Evolutionary conservation across 257 asterid genomes (phyloP).

Genomic region (Craterostigma plantagineum): DNA sequence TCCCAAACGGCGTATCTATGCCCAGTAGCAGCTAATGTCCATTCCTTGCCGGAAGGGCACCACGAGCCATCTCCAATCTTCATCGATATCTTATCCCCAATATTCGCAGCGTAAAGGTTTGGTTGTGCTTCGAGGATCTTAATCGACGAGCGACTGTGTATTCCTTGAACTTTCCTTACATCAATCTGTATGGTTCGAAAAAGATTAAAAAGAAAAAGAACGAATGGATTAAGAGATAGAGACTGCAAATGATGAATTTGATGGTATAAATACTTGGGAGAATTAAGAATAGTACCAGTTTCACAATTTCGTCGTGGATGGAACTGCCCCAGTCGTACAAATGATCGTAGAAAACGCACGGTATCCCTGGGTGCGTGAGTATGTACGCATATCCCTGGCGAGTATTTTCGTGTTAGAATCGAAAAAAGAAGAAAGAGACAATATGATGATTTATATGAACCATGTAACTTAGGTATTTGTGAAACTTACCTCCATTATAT

Average conservation of each 20-base stretch:
- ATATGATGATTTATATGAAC: conserved; percentile 1
- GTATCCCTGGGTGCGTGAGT: conserved; percentile 86
- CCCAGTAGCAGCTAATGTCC: conserved; percentile 73
- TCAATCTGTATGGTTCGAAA: conserved; percentile 34
- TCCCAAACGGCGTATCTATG: conserved; percentile 78
- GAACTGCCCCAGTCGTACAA: conserved; percentile 62
- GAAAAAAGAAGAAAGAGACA: not conserved
- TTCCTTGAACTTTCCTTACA: conserved; percentile 43
- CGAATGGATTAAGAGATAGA: not conserved
- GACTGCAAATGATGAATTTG: not conserved
- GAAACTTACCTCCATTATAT: conserved; percentile 64
- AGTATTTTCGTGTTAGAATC: conserved; percentile 1
- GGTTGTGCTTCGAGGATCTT: conserved; percentile 55
- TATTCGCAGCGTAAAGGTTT: conserved; percentile 64
- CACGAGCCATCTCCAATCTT: conserved; percentile 90
- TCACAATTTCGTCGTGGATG: conserved; percentile 56
- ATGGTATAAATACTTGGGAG: not conserved
- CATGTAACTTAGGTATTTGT: conserved; percentile 2
- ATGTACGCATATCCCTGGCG: conserved; percentile 70
- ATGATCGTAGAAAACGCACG: conserved; percentile 82
- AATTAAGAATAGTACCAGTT: conserved; percentile 36
- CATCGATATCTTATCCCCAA: conserved; percentile 62
- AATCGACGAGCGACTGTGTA: conserved; percentile 57
- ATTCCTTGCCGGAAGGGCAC: conserved; percentile 75
- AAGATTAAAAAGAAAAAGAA: not conserved